Conservation (phyloP, 208 protist species). For the Crithidia bombi region DNA sequence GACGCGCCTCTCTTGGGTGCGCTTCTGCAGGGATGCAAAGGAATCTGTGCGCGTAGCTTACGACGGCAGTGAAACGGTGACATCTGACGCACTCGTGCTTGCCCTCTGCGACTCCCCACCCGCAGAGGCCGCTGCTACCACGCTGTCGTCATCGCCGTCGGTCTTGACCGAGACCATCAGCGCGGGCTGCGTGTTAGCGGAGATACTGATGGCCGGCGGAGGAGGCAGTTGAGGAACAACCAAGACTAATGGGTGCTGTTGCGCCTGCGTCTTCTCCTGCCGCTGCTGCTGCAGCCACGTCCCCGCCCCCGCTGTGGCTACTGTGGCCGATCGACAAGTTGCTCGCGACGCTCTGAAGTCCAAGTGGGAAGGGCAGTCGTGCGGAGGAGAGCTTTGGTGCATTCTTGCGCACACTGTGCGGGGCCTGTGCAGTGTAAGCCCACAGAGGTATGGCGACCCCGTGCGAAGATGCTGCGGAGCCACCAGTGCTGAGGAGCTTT, state of each 20-base stretch:
- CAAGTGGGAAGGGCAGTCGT: constrained; percentile 1
- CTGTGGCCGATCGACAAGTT: background rate
- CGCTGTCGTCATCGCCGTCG: too few species aligned
- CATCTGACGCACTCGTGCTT: too few species aligned
- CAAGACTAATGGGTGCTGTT: background rate
- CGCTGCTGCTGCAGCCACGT: background rate
- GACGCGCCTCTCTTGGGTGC: too few species aligned
- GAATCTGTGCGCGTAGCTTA: too few species aligned
- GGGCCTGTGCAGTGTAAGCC: constrained; percentile 8
- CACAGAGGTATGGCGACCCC: constrained; percentile 19
- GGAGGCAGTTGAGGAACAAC: background rate
- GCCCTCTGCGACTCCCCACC: too few species aligned
- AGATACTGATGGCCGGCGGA: background rate
- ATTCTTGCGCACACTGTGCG: background rate
- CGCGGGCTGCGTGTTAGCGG: background rate
- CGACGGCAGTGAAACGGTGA: too few species aligned
- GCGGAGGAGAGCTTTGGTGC: background rate
- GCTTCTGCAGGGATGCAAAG: too few species aligned
- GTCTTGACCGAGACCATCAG: background rate
- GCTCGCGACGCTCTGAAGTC: background rate
- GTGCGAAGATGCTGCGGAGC: background rate
- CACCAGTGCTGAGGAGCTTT: background rate
- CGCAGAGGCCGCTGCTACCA: too few species aligned
- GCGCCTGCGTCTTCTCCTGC: background rate
- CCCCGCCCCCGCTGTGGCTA: background rate